These are phyloP conservation scores for Pilatotrama ljubarskyi DNA, from an alignment of 768 basidiomycete species.

Conservation along the genomic window DNA sequence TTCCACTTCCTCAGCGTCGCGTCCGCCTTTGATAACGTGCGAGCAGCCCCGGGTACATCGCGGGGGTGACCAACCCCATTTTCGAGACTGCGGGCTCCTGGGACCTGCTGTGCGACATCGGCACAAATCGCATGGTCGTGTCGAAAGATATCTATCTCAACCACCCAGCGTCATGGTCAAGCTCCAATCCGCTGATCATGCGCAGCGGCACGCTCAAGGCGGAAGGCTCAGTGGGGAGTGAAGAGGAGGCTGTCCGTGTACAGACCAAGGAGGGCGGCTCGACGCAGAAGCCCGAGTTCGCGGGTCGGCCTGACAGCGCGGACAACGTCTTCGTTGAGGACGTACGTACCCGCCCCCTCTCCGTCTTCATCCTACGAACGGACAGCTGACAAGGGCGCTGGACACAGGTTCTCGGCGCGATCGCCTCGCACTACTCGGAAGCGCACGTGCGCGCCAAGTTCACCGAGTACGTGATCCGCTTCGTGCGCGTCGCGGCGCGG, in stretches of 20 bases:
- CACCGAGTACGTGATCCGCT: conserved; percentile 84
- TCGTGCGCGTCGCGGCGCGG: conserved; percentile 85
- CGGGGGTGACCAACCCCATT: conserved; percentile 96
- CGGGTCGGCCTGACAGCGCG: conserved; percentile 56
- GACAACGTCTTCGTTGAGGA: conserved; percentile 95
- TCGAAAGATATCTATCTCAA: conserved; percentile 76
- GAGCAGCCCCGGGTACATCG: conserved; percentile 92
- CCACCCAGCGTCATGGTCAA: conserved; percentile 39
- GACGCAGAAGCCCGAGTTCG: conserved; percentile 50
- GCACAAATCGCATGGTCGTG: conserved; percentile 81
- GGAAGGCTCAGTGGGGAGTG: conserved; percentile 60
- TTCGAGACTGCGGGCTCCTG: conserved; percentile 86
- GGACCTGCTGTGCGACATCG: conserved; percentile 94
- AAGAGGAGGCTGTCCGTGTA: conserved; percentile 68
- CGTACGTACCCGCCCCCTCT: conserved; percentile 49
- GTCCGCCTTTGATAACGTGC: too few species aligned
- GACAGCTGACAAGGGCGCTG: background rate
- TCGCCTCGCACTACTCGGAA: conserved; percentile 92
- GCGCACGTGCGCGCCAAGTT: conserved; percentile 84
- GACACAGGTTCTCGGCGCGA: conserved; percentile 75
- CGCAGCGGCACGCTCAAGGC: conserved; percentile 66
- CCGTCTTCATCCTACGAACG: background rate
- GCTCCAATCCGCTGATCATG: conserved; percentile 41
- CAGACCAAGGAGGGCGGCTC: conserved; percentile 51
- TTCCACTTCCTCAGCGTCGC: too few species aligned